Conservation (phyloP, 495 filamentous ascomycete species). For the Terfezia boudieri region DNA sequence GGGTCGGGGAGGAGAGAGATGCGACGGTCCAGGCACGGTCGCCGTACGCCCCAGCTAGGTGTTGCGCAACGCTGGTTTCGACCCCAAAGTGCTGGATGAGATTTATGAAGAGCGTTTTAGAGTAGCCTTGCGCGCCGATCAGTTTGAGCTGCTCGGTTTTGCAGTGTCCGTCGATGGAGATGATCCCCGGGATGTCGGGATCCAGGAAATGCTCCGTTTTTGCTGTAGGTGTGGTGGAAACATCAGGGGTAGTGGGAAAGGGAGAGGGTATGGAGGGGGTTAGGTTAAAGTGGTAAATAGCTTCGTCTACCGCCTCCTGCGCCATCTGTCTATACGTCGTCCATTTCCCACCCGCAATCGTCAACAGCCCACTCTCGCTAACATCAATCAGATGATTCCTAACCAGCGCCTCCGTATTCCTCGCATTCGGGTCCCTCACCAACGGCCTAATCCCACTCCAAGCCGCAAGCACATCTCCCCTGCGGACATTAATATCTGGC, state of each 20-base stretch:
- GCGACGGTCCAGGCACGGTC: conserved; percentile 94
- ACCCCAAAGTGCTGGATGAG: conserved; percentile 92
- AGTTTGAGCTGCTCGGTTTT: conserved; percentile 77
- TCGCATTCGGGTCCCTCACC: conserved; percentile 81
- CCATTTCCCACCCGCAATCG: conserved; percentile 96
- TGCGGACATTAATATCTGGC: conserved; percentile 79
- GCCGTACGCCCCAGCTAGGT: conserved; percentile 74
- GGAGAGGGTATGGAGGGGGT: conserved; percentile 26
- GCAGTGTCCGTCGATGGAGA: conserved; percentile 30
- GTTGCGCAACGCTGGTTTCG: conserved; percentile 84
- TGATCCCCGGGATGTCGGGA: conserved; percentile 37
- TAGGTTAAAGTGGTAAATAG: conserved; percentile 56
- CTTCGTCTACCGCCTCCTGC: conserved; percentile 86
- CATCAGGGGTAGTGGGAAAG: background rate
- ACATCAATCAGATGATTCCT: conserved; percentile 85
- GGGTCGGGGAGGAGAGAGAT: conserved; percentile 54
- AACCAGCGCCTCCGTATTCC: conserved; percentile 83
- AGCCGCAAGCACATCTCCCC: conserved; percentile 83
- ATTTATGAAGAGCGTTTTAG: conserved; percentile 93
- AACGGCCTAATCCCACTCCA: conserved; percentile 91
- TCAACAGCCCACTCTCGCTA: conserved; percentile 67
- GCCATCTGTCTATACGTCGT: conserved; percentile 98
- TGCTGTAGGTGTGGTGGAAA: conserved; percentile 10
- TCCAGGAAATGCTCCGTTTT: conserved; percentile 20
- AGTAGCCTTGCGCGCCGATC: conserved; percentile 82